Percentiles rank a stretch among this genome's conserved stretches.
phyloP scores from a whole-genome alignment of 176 grass and related monocot species.

The Lolium perenne region DNA sequence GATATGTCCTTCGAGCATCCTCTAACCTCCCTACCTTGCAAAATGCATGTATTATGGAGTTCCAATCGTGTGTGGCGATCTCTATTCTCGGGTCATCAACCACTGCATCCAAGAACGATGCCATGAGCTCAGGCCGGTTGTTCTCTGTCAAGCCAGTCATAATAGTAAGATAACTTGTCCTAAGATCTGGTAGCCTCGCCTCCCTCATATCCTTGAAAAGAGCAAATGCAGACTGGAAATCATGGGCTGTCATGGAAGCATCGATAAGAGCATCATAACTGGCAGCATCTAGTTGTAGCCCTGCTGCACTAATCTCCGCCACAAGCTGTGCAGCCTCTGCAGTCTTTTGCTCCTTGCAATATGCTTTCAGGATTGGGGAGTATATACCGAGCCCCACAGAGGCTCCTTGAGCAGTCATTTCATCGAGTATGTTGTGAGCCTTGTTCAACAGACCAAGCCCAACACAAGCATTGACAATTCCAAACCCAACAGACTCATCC shows the following conservation, averaged over 20 bases:
- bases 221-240: slow-evolving; percentile 94
- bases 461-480: slow-evolving; percentile 85
- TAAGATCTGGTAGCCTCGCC: slow-evolving; percentile 78
- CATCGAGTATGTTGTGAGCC: slow-evolving; percentile 84
- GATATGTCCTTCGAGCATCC: slow-evolving; percentile 86
- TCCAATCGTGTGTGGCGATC: slow-evolving; percentile 92
- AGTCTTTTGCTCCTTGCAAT: slow-evolving; percentile 92
- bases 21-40: slow-evolving; percentile 87
- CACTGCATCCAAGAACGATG: slow-evolving; percentile 82
- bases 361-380: slow-evolving; percentile 87
- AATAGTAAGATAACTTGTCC: slow-evolving; percentile 93
- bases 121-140: slow-evolving; percentile 89
- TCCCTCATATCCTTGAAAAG: slow-evolving; percentile 96
- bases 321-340: slow-evolving; percentile 90
- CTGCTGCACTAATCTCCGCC: slow-evolving; percentile 72
- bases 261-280: slow-evolving; percentile 93
- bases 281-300: slow-evolving; percentile 71
- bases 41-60: slow-evolving; percentile 97
- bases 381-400: slow-evolving; percentile 82
- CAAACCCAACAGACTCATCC: slow-evolving; percentile 76
- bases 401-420: slow-evolving; percentile 83
- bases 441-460: slow-evolving; percentile 76
- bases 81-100: slow-evolving; percentile 88
- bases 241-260: slow-evolving; percentile 89
- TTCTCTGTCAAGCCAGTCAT: slow-evolving; percentile 98